Evolutionary conservation across 2,329 filamentous ascomycete species (phyloP), one percentile per base, ranked within the genome.

Genomic region (Paradendryphiella salina): DNA sequence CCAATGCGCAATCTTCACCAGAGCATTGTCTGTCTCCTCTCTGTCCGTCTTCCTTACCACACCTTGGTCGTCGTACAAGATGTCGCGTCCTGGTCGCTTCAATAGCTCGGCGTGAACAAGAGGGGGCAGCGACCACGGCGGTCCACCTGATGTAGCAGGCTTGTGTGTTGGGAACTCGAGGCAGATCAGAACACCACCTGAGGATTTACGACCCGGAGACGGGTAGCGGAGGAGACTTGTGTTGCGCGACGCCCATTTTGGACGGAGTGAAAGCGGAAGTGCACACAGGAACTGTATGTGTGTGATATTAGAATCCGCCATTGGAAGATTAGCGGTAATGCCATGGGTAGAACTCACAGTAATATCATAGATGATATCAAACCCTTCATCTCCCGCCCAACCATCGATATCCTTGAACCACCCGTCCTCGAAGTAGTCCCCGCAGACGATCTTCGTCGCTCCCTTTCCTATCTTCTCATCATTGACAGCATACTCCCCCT

Each of bases 141-240:
- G 90, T 0, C 90, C 90, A 8, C 79, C 79, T 8, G 80, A 78
- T 9, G 77, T 77, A 8, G 86, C 80, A 34, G 83, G 79, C 70
- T 92, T 94, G 54, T 83, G 80, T 1, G 86, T 84, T 8, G 90
- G 90, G 69, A 88, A 95, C 69, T 96, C 90, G 54, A 96, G 80
- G 73, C 84, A 86, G 40, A 86, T 76, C 46, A 86, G 74, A 40
- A 76, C 73, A 5, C 82, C 82, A 3, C 70, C 71, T 1, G 48
- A 40, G 18, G 26, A 35, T 11, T 7, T 17, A 9, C 15, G 35
- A 14, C 26, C 34, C 1, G 31, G 2, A 1, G 34, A 11, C 15
- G 42, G 26, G 72, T 11, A 77, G 74, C 17, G 79, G 9, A 86
- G 77, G 6, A 86, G 74, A 46, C 80, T 72, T 4, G 76, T 76